These are phyloP conservation scores for Physcomitrellopsis africana DNA, from an alignment of 225 moss, liverwort and hornwort species.

Conservation along the genomic window DNA sequence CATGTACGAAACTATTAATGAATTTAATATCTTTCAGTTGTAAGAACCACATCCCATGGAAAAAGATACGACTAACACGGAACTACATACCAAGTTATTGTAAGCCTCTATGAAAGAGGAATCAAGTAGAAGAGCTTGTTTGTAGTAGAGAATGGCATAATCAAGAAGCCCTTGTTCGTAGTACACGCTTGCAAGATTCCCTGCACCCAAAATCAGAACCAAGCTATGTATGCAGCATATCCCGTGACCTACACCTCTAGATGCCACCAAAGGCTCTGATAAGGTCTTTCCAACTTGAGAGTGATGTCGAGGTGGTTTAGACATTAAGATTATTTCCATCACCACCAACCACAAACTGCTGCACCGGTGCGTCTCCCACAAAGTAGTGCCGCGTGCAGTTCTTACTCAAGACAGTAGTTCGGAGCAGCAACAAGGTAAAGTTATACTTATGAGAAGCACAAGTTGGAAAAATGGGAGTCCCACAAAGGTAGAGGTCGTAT, in stretches of 20 bases:
- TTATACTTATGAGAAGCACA: slow-evolving; percentile 52
- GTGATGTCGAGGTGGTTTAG: slow-evolving; percentile 53
- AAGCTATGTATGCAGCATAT: slow-evolving; percentile 90
- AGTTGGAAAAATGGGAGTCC: slow-evolving; percentile 54
- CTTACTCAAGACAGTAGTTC: slow-evolving; percentile 58
- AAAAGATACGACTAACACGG: neutral
- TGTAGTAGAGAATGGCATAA: slow-evolving; percentile 90
- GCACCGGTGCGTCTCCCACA: slow-evolving; percentile 73
- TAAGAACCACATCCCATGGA: no score
- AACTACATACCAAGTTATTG: slow-evolving; percentile 83
- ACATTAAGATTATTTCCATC: slow-evolving; percentile 62
- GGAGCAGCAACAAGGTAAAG: slow-evolving; percentile 56
- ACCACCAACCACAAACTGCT: slow-evolving; percentile 77
- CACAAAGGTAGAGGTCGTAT: slow-evolving; percentile 57
- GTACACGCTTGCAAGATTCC: slow-evolving; percentile 99
- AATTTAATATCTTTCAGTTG: no score
- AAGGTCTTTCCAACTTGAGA: slow-evolving; percentile 56
- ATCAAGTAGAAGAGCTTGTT: slow-evolving; percentile 91
- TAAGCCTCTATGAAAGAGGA: slow-evolving; percentile 90
- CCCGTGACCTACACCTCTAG: slow-evolving; percentile 90
- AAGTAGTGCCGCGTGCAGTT: slow-evolving; percentile 51
- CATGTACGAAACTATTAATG: no score
- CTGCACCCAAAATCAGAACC: slow-evolving; percentile 98
- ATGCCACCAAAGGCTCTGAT: slow-evolving; percentile 62
- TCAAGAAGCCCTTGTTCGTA: slow-evolving; percentile 99